These are phyloP conservation scores for Vitis hybrid DNA, from an alignment of 177 flowering plant genomes.

Conservation along the genomic window DNA sequence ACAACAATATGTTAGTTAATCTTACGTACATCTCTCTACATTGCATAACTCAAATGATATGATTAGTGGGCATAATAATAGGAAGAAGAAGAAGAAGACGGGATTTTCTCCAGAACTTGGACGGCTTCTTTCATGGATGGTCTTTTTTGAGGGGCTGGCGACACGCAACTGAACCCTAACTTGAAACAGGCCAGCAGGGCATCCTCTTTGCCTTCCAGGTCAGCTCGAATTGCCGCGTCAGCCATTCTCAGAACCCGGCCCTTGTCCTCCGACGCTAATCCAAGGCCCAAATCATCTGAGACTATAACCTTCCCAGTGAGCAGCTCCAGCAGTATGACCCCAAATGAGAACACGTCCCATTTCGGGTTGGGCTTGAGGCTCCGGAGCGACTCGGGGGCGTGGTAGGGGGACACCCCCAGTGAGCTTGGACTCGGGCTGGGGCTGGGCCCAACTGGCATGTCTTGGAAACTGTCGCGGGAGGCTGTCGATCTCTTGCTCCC, in stretches of 20 bases:
- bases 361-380: slow-evolving; percentile 68
- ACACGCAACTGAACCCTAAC: slow-evolving; percentile 47
- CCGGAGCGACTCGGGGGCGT: slow-evolving; percentile 77
- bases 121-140: slow-evolving; percentile 62
- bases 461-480: slow-evolving; percentile 60
- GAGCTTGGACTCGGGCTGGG: slow-evolving; percentile 47
- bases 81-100: slow-evolving; percentile 23
- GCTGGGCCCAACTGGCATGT: slow-evolving; percentile 31
- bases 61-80: slow-evolving; percentile 24
- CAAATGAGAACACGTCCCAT: slow-evolving; percentile 87
- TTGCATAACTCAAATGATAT: neutral
- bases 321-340: slow-evolving; percentile 69
- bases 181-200: slow-evolving; percentile 41
- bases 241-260: slow-evolving; percentile 53
- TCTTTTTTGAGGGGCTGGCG: slow-evolving; percentile 55
- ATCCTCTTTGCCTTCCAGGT: slow-evolving; percentile 61
- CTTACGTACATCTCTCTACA: slow-evolving; percentile 26
- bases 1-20: slow-evolving; percentile 12
- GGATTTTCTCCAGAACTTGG: slow-evolving; percentile 53
- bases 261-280: slow-evolving; percentile 47
- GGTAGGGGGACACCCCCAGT: slow-evolving; percentile 61
- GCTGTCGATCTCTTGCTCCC: slow-evolving; percentile 77
- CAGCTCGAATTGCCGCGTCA: slow-evolving; percentile 52
- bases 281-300: slow-evolving; percentile 48
- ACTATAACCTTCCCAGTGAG: slow-evolving; percentile 53